Base-by-base conservation (phyloP, 2,329 filamentous ascomycete species). In the Sclerotinia glacialis region DNA sequence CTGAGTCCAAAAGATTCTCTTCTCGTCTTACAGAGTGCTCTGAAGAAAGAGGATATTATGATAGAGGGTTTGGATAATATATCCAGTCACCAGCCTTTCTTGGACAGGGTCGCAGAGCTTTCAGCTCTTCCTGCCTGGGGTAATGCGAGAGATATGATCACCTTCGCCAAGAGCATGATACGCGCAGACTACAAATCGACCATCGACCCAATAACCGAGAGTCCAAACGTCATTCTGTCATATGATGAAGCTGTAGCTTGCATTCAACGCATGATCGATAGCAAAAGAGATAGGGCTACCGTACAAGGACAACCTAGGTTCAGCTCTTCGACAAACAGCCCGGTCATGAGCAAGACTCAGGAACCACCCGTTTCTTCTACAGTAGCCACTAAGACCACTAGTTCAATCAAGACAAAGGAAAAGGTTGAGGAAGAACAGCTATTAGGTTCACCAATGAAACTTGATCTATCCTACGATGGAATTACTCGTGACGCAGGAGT, bases 401-500 rank as follows among this genome's bases (percentile, higher is more conserved):
- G 12, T 37, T 37, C 37, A 3, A 37, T 37, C 9, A 37, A 37
- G 11, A 37, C 11, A 37, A 37, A 37, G 37, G 3, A 37, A 37
- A 37, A 3, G 11, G 37, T 12, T 12, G 37, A 37, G 11, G 37
- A 37, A 12, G 37, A 37, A 37, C 37, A 37, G 37, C 37, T 1
- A 37, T 37, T 11, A 37, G 12, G 37, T 37, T 37, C 12, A 37
- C 9, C 9, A 37, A 37, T 11, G 12, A 11, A 37, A 3, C 3
- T 11, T 12, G 37, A 37, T 12, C 2, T 12, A 37, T 37, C 37
- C 37, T 37, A 37, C 37, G 37, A 37, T 37, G 37, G 11, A 37
- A 37, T 37, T 37, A 8, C 7, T 65, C 81, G 87, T 16, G 88
- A 91, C 67, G 74, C 79, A 0, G 84, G 83, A 0, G 86, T 90